A percentile compares a stretch with the other conserved stretches of the same genome.
phyloP scores from a whole-genome alignment of 2,329 filamentous ascomycete species.

The Escovopsis sp. region DNA sequence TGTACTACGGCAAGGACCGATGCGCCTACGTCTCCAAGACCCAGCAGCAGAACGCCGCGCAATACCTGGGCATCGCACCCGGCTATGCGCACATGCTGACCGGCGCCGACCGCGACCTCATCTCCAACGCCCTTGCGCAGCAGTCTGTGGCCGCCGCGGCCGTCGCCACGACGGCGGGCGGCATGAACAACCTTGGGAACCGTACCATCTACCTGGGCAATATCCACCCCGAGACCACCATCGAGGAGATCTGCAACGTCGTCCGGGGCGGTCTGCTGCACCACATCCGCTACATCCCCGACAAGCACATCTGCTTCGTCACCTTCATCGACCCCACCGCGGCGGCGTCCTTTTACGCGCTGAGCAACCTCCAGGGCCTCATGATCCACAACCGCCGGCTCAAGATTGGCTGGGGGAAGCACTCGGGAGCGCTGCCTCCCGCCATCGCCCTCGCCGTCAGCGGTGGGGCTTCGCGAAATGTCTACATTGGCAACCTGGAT shows the following conservation, averaged over 20 bases:
- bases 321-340: conserved; percentile 98
- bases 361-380: conserved; percentile 91
- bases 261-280: conserved; percentile 90
- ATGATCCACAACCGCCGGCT: conserved; percentile 98
- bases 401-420: conserved; percentile 99
- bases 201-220: conserved; percentile 96
- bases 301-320: conserved; percentile 99
- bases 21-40: conserved; percentile 99
- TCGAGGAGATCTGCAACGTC: conserved; percentile 99
- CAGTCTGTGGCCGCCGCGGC: conserved; percentile 95
- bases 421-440: conserved; percentile 88
- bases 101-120: conserved; percentile 87
- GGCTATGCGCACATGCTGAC: conserved; percentile 95
- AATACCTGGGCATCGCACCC: conserved; percentile 93
- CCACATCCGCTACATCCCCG: conserved; percentile 96
- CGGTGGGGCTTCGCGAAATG: conserved; percentile 92
- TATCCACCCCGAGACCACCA: conserved; percentile 96
- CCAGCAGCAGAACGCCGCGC: conserved; percentile 96
- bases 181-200: conserved; percentile 95
- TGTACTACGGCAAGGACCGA: conserved; percentile 97
- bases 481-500: conserved; percentile 95
- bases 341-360: conserved; percentile 90
- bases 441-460: conserved; percentile 93
- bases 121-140: conserved; percentile 89
- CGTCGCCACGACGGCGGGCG: conserved; percentile 89